Conservation (phyloP, 352 stramenopile genomes). For the Globisporangium camurandrum region DNA sequence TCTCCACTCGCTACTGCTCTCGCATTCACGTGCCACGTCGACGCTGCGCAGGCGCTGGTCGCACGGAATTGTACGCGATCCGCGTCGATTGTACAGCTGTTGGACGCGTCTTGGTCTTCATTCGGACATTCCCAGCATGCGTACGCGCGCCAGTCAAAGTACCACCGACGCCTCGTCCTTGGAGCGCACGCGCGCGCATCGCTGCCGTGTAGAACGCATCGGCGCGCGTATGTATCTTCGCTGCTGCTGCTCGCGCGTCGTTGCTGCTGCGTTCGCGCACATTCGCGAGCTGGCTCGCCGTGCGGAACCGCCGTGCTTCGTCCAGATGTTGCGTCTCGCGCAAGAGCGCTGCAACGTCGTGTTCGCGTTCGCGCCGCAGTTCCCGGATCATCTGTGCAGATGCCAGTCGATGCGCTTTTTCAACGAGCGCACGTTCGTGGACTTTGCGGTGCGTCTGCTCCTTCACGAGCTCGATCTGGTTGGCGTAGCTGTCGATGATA, state of each 20-base stretch:
- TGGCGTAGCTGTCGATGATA: conserved; percentile 56
- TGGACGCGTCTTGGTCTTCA: background rate
- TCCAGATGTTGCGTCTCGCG: conserved; percentile 55
- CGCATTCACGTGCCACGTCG: conserved; percentile 2
- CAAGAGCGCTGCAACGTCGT: conserved; percentile 39
- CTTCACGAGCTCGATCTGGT: conserved; percentile 59
- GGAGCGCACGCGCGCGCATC: conserved; percentile 46
- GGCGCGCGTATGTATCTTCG: conserved; percentile 17
- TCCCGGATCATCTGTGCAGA: conserved; percentile 67
- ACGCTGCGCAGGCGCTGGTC: conserved; percentile 1
- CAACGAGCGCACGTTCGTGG: conserved; percentile 49
- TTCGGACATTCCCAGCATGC: too few relatives aligned
- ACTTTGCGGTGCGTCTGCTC: conserved; percentile 52
- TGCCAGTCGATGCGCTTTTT: conserved; percentile 58
- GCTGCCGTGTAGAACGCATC: conserved; percentile 64
- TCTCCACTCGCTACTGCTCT: background rate
- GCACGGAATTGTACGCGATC: background rate
- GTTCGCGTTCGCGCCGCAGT: conserved; percentile 48
- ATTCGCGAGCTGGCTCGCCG: conserved; percentile 28
- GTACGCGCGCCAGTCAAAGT: too few relatives aligned
- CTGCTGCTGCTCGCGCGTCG: conserved; percentile 8
- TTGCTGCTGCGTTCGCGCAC: conserved; percentile 34
- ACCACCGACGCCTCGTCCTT: background rate
- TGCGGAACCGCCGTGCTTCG: conserved; percentile 48
- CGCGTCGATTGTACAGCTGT: background rate